These are phyloP conservation scores for Pythium brachiatum DNA, from an alignment of 352 stramenopile species.

Conservation along the genomic window DNA sequence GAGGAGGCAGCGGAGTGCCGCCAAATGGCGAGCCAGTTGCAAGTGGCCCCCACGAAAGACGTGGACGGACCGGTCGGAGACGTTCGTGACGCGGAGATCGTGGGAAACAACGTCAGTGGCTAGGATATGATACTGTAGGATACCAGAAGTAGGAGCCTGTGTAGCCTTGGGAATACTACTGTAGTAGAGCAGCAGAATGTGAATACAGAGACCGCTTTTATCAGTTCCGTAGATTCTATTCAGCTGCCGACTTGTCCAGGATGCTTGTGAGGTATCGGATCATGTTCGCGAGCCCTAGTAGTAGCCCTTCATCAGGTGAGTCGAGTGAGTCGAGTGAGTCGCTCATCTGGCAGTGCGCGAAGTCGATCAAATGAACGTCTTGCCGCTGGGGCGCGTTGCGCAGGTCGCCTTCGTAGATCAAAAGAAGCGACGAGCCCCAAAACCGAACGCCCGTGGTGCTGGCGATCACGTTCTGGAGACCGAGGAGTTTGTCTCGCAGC, in stretches of 20 bases:
- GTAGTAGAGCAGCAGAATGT: too few species aligned
- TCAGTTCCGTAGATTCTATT: background rate
- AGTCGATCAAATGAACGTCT: slow-evolving; percentile 75
- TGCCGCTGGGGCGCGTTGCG: slow-evolving; percentile 21
- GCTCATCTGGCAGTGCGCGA: slow-evolving; percentile 77
- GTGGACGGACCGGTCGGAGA: background rate
- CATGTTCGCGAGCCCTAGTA: slow-evolving; percentile 68
- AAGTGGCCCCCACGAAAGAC: background rate
- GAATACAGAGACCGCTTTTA: too few species aligned
- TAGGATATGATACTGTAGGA: background rate
- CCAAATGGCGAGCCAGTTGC: slow-evolving; percentile 52
- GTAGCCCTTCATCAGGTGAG: slow-evolving; percentile 56
- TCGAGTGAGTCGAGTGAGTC: slow-evolving; percentile 36
- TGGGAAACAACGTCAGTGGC: background rate
- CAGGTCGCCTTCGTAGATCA: slow-evolving; percentile 75
- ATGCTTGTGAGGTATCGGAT: slow-evolving; percentile 43
- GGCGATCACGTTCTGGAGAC: slow-evolving; percentile 42
- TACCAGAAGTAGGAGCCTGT: background rate
- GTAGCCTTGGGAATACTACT: too few species aligned
- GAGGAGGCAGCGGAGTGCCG: slow-evolving; percentile 72
- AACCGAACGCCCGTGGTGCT: slow-evolving; percentile 59
- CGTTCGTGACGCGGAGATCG: background rate
- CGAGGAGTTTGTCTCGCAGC: slow-evolving; percentile 42
- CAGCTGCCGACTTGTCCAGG: slow-evolving; percentile 8
- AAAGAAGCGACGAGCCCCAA: slow-evolving; percentile 68